Evolutionary conservation across 495 filamentous ascomycete genomes (phyloP).

Genomic region (Aspergillus avenaceus): DNA sequence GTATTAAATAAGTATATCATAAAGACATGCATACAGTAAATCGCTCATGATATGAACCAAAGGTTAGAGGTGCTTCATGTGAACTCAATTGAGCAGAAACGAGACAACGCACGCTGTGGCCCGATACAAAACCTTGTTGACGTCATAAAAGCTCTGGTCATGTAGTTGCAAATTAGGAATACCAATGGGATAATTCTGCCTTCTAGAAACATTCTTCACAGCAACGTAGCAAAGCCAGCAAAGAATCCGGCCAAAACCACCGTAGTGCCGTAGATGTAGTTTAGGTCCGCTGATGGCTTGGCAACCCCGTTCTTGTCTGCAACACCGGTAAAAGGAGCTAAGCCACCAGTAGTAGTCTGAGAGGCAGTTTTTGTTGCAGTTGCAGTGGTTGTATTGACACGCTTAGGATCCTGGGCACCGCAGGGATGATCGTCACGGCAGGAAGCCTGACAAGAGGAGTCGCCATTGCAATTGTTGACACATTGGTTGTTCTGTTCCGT

Average conservation of each 20-base stretch:
- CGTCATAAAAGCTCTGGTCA: neutral
- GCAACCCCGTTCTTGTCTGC: slow-evolving; percentile 20
- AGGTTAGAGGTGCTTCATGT: neutral
- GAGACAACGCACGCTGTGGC: neutral
- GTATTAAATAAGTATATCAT: neutral
- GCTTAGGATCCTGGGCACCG: slow-evolving; percentile 67
- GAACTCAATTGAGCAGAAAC: neutral
- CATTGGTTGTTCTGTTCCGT: slow-evolving; percentile 68
- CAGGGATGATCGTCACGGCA: slow-evolving; percentile 76
- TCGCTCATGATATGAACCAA: neutral
- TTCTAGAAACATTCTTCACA: slow-evolving; percentile 33
- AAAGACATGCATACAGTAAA: neutral
- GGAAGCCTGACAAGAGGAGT: slow-evolving; percentile 55
- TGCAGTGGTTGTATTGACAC: slow-evolving; percentile 54
- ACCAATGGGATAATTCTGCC: too few species aligned
- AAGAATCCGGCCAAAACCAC: slow-evolving; percentile 55
- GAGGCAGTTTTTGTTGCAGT: slow-evolving; percentile 36
- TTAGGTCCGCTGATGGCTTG: slow-evolving; percentile 42
- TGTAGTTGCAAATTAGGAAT: too few species aligned
- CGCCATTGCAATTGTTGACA: slow-evolving; percentile 51
- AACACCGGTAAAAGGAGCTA: slow-evolving; percentile 27
- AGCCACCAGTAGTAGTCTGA: slow-evolving; percentile 30
- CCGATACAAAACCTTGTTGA: neutral
- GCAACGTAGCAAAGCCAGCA: slow-evolving; percentile 59
- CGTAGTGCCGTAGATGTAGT: slow-evolving; percentile 54